phyloP scores from a whole-genome alignment of 495 filamentous ascomycete genomes.

The Aspergillus nanangensis region DNA sequence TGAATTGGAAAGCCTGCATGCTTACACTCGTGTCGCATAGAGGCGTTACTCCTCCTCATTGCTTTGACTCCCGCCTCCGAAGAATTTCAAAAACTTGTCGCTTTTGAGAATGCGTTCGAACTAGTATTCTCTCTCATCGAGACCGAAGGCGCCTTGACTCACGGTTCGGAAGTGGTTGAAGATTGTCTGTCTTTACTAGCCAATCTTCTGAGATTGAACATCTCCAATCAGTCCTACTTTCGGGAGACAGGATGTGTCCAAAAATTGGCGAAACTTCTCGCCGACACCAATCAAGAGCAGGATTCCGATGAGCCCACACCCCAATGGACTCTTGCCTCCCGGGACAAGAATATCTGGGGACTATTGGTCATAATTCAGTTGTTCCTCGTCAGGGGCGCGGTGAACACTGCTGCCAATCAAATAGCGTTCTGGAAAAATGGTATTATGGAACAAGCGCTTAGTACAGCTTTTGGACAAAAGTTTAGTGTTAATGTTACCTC shows the following conservation, averaged over 20 bases:
- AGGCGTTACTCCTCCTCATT: constrained; percentile 63
- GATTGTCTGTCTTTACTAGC: constrained; percentile 92
- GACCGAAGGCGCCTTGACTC: constrained; percentile 72
- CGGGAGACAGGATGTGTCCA: constrained; percentile 83
- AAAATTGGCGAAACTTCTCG: constrained; percentile 65
- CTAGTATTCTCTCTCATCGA: constrained; percentile 77
- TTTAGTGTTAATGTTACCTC: constrained; percentile 74
- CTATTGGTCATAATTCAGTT: constrained; percentile 78
- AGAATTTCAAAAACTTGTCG: constrained; percentile 89
- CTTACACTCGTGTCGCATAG: constrained; percentile 31
- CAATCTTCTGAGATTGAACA: constrained; percentile 83
- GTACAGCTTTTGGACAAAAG: constrained; percentile 74
- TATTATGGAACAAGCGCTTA: constrained; percentile 74
- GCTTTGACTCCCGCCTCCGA: constrained; percentile 65
- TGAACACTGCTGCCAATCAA: constrained; percentile 81
- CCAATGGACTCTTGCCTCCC: constrained; percentile 69
- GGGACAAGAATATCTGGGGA: constrained; percentile 90
- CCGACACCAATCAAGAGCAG: constrained; percentile 53
- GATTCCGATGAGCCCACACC: constrained; percentile 57
- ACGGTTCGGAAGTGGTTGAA: constrained; percentile 87
- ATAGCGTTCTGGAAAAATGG: constrained; percentile 77
- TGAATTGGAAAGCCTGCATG: not conserved
- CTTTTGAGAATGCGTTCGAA: constrained; percentile 91
- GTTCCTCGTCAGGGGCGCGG: constrained; percentile 75
- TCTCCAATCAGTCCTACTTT: constrained; percentile 91